A percentile compares a stretch with the other conserved stretches of the same genome.
Evolutionary conservation across 768 basidiomycete genomes (phyloP).

Genomic region (Termitomyces sp.): DNA sequence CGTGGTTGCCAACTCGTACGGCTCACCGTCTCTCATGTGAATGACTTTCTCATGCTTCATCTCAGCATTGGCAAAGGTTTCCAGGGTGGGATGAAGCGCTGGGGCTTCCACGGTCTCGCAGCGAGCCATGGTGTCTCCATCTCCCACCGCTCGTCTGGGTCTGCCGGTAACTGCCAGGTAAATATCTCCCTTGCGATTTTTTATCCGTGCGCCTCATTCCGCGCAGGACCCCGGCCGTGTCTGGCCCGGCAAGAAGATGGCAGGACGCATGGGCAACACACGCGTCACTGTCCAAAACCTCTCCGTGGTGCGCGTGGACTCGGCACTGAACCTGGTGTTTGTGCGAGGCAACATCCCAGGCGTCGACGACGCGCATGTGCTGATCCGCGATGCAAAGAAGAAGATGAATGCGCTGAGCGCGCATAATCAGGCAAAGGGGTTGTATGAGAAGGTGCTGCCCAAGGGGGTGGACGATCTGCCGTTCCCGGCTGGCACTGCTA

Average conservation of each 20-base stretch:
- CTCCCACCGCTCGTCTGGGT: slow-evolving; percentile 89
- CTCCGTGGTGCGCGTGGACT: slow-evolving; percentile 84
- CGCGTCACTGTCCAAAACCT: slow-evolving; percentile 86
- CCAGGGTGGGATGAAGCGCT: slow-evolving; percentile 95
- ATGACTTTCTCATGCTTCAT: not conserved
- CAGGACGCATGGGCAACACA: slow-evolving; percentile 85
- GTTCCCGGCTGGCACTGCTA: slow-evolving; percentile 85
- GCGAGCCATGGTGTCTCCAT: slow-evolving; percentile 96
- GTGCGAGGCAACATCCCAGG: slow-evolving; percentile 92
- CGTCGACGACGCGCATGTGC: slow-evolving; percentile 79
- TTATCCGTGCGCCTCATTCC: slow-evolving; percentile 1
- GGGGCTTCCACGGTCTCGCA: slow-evolving; percentile 86
- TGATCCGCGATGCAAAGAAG: slow-evolving; percentile 88
- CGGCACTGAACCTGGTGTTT: slow-evolving; percentile 80
- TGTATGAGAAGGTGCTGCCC: slow-evolving; percentile 74
- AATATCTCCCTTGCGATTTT: slow-evolving; percentile 12
- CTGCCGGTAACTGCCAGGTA: slow-evolving; percentile 94
- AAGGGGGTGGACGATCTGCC: slow-evolving; percentile 83
- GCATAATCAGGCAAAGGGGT: slow-evolving; percentile 64
- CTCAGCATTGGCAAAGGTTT: slow-evolving; percentile 93
- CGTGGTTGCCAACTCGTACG: slow-evolving; percentile 85
- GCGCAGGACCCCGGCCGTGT: slow-evolving; percentile 91
- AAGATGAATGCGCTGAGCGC: slow-evolving; percentile 58
- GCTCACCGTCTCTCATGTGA: slow-evolving; percentile 11
- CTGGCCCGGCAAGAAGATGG: slow-evolving; percentile 98